Conservation (phyloP, 1,139 yeast species). For the Suhomyces atakaporum region DNA sequence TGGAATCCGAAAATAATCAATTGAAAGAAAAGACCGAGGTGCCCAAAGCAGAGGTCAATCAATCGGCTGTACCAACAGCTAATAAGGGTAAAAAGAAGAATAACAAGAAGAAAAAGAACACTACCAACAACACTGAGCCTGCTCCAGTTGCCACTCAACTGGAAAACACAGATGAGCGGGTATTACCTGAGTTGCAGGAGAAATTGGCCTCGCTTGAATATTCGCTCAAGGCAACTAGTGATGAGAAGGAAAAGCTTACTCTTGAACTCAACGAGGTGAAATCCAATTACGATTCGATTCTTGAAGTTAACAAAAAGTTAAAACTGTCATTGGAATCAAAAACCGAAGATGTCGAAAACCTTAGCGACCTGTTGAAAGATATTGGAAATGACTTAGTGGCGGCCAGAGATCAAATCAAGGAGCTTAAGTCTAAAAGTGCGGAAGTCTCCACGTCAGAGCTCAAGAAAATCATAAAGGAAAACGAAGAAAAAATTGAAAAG, state of each 20-base stretch:
- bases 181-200: conserved; percentile 1
- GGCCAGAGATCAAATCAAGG: conserved; percentile 45
- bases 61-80: conserved; percentile 1
- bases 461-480: conserved; percentile 8
- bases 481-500: conserved; percentile 10
- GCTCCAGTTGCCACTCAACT: background rate
- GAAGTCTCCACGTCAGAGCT: conserved; percentile 1
- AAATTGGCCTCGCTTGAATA: conserved; percentile 2
- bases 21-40: too few species aligned
- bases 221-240: conserved; percentile 2
- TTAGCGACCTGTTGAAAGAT: conserved; percentile 70
- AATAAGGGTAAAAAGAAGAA: conserved; percentile 8
- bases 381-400: conserved; percentile 76
- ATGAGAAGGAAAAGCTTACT: conserved; percentile 4
- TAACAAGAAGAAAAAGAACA: conserved; percentile 8
- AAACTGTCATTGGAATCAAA: conserved; percentile 29
- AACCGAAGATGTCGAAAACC: conserved; percentile 54
- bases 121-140: background rate
- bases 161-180: background rate
- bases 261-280: conserved; percentile 6
- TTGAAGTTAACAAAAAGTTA: conserved; percentile 19
- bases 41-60: background rate
- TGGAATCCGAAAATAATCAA: conserved; percentile 1
- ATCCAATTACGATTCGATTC: conserved; percentile 5
- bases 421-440: conserved; percentile 16